These are phyloP conservation scores for Prunus mongolica DNA, from an alignment of 306 rosid genomes.

Conservation along the genomic window DNA sequence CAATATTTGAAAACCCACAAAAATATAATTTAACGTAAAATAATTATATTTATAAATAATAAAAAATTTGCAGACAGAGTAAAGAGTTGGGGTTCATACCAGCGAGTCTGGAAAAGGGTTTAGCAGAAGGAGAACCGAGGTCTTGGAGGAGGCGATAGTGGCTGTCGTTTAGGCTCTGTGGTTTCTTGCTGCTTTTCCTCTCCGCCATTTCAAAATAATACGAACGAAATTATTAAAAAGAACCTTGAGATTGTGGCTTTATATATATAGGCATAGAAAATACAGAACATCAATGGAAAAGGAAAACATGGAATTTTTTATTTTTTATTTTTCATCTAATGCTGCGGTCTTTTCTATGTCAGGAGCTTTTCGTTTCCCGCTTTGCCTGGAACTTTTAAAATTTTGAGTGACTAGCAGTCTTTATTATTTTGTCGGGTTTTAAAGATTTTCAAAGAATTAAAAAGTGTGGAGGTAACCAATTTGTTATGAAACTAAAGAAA, in stretches of 20 bases:
- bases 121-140: slow-evolving; percentile 60
- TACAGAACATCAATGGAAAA: not conserved
- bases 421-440: too few species aligned
- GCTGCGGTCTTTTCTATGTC: not conserved
- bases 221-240: not conserved
- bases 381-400: not conserved
- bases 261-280: not conserved
- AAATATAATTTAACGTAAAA: not conserved
- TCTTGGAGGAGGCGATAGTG: slow-evolving; percentile 83
- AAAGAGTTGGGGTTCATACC: slow-evolving; percentile 6
- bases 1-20: not conserved
- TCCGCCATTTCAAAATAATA: slow-evolving; percentile 42
- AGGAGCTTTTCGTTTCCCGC: not conserved
- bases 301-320: too few species aligned
- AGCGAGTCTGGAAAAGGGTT: slow-evolving; percentile 26
- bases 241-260: not conserved
- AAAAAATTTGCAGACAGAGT: not conserved
- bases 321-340: not conserved
- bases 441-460: too few species aligned
- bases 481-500: too few species aligned
- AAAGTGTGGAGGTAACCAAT: too few species aligned
- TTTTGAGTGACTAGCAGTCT: too few species aligned
- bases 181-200: slow-evolving; percentile 38
- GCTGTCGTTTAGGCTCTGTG: slow-evolving; percentile 74
- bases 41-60: not conserved